Evolutionary conservation across 2,329 filamentous ascomycete genomes (phyloP), one percentile per base, ranked within the genome.

Genomic region (Aspergillus texensis): DNA sequence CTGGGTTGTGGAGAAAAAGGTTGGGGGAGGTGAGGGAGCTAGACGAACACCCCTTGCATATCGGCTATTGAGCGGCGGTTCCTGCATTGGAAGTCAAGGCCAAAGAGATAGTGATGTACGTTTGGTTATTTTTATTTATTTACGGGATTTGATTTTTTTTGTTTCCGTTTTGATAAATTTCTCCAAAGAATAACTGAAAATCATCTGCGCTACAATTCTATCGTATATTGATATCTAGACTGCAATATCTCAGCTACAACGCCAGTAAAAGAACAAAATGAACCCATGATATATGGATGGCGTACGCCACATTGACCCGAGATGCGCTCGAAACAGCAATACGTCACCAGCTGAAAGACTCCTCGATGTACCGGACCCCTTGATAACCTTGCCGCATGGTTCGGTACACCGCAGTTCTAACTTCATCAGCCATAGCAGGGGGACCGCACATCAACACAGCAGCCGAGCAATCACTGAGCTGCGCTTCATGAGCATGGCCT

Each of bases 371-470:
- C 57, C 79, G 76, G 11, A 83, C 70, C 0, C 73, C 68, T 6
- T 58, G 57, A 55, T 75, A 72, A 1, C 75, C 77, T 53, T 72
- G 68, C 56, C 69, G 69, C 70, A 77, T 71, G 10, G 78, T 77
- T 11, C 71, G 50, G 58, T 79, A 75, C 59, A 80, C 78, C 14
- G 79, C 77, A 24, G 68, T 75, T 30, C 82, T 73, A 11, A 79
- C 77, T 59, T 83, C 75, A 63, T 83, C 79, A 12, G 80, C 81
- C 81, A 84, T 81, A 1, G 70, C 72, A 0, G 71, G 71, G 3
- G 82, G 82, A 1, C 82, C 82, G 64, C 81, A 84, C 1, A 81
- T 78, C 16, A 84, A 65, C 43, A 83, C 73, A 0, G 76, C 80
- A 1, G 75, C 70, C 0, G 72, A 72, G 11, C 59, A 68, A 19